Conservation (phyloP, 192 early-diverging fungal species). For the Coemansia sp. region DNA sequence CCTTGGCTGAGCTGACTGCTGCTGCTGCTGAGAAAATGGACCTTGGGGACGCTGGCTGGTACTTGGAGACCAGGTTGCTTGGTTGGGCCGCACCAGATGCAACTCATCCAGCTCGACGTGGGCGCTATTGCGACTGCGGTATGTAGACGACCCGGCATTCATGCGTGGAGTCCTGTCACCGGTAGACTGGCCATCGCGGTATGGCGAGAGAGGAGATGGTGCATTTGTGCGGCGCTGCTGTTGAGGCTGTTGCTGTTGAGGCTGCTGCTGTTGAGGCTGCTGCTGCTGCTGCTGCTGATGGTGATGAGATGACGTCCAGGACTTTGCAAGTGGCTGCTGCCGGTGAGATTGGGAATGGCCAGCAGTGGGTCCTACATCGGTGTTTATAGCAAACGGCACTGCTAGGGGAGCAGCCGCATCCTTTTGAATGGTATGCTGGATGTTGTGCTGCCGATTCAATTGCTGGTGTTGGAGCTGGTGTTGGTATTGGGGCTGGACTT, state of each 20-base stretch:
- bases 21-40: too few species aligned
- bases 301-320: too few species aligned
- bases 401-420: not conserved
- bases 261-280: not conserved
- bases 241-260: not conserved
- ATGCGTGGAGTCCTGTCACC: slow-evolving; percentile 20
- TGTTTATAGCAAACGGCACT: slow-evolving; percentile 38
- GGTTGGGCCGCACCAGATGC: slow-evolving; percentile 33
- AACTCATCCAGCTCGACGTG: slow-evolving; percentile 46
- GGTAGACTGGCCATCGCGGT: slow-evolving; percentile 6
- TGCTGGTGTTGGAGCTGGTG: not conserved
- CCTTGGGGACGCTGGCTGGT: too few species aligned
- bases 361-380: slow-evolving; percentile 1
- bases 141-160: slow-evolving; percentile 14
- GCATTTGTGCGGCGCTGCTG: not conserved
- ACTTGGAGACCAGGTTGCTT: slow-evolving; percentile 8
- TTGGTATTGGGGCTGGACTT: too few species aligned
- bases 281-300: not conserved
- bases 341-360: too few species aligned
- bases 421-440: slow-evolving; percentile 3
- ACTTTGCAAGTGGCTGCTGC: too few species aligned
- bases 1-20: slow-evolving; percentile 3
- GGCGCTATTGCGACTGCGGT: slow-evolving; percentile 41
- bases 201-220: slow-evolving; percentile 18
- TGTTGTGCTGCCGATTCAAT: too few species aligned